Evolutionary conservation across 1,139 yeast species (phyloP).

Genomic region (Nakaseomyces nivariensis): DNA sequence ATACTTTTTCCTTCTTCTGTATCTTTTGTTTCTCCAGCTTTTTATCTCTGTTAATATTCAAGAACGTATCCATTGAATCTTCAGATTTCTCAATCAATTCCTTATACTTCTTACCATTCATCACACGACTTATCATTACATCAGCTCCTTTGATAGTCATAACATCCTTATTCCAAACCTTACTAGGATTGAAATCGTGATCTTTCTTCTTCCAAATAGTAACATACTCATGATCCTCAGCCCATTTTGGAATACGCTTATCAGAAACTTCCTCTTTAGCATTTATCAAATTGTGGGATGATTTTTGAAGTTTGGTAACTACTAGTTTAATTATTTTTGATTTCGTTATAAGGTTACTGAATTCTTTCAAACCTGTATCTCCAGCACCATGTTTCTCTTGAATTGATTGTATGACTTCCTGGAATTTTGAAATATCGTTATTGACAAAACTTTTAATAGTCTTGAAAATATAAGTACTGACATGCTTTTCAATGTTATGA

Average conservation of each 20-base stretch:
- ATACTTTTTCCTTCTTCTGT: slow-evolving; percentile 2
- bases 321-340: slow-evolving; percentile 28
- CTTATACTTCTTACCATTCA: slow-evolving; percentile 49
- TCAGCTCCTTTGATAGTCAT: slow-evolving; percentile 34
- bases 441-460: slow-evolving; percentile 15
- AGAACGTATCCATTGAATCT: slow-evolving; percentile 47
- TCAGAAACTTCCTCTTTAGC: slow-evolving; percentile 11
- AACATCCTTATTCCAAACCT: slow-evolving; percentile 42
- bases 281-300: slow-evolving; percentile 1
- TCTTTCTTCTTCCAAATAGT: slow-evolving; percentile 22
- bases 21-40: slow-evolving; percentile 10
- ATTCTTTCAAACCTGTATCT: slow-evolving; percentile 12
- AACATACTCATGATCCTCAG: slow-evolving; percentile 18
- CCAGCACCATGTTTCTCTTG: slow-evolving; percentile 9
- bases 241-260: slow-evolving; percentile 21
- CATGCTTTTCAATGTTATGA: slow-evolving; percentile 38
- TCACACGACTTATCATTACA: slow-evolving; percentile 33
- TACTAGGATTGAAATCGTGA: slow-evolving; percentile 35
- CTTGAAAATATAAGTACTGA: slow-evolving; percentile 8
- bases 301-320: slow-evolving; percentile 9
- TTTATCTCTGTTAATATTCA: slow-evolving; percentile 45
- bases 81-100: slow-evolving; percentile 41
- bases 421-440: slow-evolving; percentile 4
- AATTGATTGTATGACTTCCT: slow-evolving; percentile 8
- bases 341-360: slow-evolving; percentile 22